Evolutionary conservation across 169 alveolate genomes (phyloP).

Genomic region (Fabrea salina): DNA sequence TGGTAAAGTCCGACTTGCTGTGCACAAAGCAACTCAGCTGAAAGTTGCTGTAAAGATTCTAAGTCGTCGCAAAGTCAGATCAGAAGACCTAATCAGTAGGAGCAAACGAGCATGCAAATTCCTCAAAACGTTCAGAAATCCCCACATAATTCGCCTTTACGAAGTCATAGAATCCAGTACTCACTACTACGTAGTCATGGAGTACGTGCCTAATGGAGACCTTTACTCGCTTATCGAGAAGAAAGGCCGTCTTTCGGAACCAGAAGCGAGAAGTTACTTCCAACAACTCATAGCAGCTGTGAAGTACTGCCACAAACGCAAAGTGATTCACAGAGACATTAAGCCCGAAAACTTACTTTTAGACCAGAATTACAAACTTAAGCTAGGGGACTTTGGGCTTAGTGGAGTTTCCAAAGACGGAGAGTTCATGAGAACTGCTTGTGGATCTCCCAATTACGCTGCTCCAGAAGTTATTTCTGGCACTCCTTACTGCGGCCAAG

Average conservation of each 20-base stretch:
- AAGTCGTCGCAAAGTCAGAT: conserved; percentile 63
- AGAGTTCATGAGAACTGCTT: conserved; percentile 72
- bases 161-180: conserved; percentile 48
- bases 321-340: conserved; percentile 83
- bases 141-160: conserved; percentile 56
- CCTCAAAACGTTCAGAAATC: conserved; percentile 49
- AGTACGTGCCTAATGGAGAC: conserved; percentile 16
- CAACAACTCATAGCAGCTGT: conserved; percentile 90
- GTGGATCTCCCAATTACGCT: conserved; percentile 88
- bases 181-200: conserved; percentile 49
- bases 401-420: conserved; percentile 58
- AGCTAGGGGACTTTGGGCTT: conserved; percentile 95
- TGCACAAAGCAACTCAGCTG: conserved; percentile 76
- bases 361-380: conserved; percentile 82
- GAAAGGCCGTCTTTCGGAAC: neutral
- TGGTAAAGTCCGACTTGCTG: conserved; percentile 90
- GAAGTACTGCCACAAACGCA: conserved; percentile 83
- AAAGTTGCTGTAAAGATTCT: conserved; percentile 91
- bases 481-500: conserved; percentile 59
- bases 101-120: conserved; percentile 48
- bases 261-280: conserved; percentile 76
- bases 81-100: conserved; percentile 35
- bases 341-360: conserved; percentile 86
- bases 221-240: conserved; percentile 33
- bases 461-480: conserved; percentile 88